These are phyloP conservation scores for Verticillium isaacii DNA, from an alignment of 2,329 filamentous ascomycete species.

Conservation along the genomic window DNA sequence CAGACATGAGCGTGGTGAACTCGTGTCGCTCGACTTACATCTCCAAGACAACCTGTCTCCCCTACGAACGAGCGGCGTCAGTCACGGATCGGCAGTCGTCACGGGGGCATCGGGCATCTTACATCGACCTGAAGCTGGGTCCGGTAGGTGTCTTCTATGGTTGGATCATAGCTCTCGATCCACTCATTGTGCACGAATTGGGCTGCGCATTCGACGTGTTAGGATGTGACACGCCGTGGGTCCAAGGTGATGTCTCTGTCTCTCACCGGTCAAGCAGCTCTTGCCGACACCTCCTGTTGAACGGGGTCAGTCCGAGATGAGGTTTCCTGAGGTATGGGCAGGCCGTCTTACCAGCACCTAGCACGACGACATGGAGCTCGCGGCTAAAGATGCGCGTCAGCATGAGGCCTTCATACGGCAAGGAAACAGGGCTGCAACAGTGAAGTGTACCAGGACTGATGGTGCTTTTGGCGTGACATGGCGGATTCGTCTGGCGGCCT, in stretches of 20 bases:
- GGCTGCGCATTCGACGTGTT: slow-evolving; percentile 41
- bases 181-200: slow-evolving; percentile 93
- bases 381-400: slow-evolving; percentile 41
- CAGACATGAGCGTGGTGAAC: neutral
- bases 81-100: slow-evolving; percentile 1
- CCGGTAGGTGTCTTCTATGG: slow-evolving; percentile 73
- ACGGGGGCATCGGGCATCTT: slow-evolving; percentile 27
- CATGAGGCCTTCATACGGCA: neutral
- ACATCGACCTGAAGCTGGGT: slow-evolving; percentile 80
- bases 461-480: slow-evolving; percentile 14
- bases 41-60: slow-evolving; percentile 82
- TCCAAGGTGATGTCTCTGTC: slow-evolving; percentile 1
- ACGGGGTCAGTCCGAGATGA: neutral
- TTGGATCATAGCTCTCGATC: slow-evolving; percentile 83
- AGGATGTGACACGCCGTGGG: slow-evolving; percentile 6
- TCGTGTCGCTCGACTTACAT: slow-evolving; percentile 53
- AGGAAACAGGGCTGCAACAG: neutral
- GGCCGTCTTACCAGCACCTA: slow-evolving; percentile 64
- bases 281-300: slow-evolving; percentile 71
- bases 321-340: neutral
- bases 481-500: neutral
- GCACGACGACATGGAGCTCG: slow-evolving; percentile 78
- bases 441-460: slow-evolving; percentile 12
- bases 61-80: slow-evolving; percentile 41
- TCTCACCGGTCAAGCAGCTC: slow-evolving; percentile 81